phyloP scores from a whole-genome alignment of 805 yeast species.

The Pichia cabralensis region DNA sequence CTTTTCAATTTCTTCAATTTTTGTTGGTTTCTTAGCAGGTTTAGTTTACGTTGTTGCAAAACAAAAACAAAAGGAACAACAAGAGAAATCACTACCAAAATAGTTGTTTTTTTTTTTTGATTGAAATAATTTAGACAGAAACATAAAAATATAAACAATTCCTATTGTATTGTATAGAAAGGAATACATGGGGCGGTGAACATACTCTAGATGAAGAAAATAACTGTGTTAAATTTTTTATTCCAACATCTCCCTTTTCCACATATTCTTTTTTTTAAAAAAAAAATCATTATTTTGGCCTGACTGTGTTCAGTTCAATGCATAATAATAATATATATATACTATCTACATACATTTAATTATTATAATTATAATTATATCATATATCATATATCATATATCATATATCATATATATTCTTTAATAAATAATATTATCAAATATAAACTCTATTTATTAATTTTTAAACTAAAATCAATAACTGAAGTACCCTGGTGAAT shows the following conservation, averaged over 20 bases:
- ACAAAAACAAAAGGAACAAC: conserved; percentile 65
- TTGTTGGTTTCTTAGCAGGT: conserved; percentile 92
- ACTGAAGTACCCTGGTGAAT: conserved; percentile 87
- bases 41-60: conserved; percentile 92
- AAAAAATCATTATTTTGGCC: background rate
- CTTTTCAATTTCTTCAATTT: conserved; percentile 78
- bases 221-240: too few species aligned
- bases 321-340: too few species aligned
- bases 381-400: too few species aligned
- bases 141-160: background rate
- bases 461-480: conserved; percentile 78
- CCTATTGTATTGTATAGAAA: too few species aligned
- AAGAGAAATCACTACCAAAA: conserved; percentile 23
- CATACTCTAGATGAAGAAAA: too few species aligned
- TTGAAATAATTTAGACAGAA: background rate
- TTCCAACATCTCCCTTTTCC: too few species aligned
- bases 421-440: too few species aligned
- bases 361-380: too few species aligned
- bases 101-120: too few species aligned
- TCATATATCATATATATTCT: background rate
- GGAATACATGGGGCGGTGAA: too few species aligned
- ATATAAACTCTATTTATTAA: conserved; percentile 27
- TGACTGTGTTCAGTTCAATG: too few species aligned
- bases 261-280: background rate
- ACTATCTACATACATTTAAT: too few species aligned